phyloP scores from a whole-genome alignment of 177 flowering plant species.

The Vitis hybrid region DNA sequence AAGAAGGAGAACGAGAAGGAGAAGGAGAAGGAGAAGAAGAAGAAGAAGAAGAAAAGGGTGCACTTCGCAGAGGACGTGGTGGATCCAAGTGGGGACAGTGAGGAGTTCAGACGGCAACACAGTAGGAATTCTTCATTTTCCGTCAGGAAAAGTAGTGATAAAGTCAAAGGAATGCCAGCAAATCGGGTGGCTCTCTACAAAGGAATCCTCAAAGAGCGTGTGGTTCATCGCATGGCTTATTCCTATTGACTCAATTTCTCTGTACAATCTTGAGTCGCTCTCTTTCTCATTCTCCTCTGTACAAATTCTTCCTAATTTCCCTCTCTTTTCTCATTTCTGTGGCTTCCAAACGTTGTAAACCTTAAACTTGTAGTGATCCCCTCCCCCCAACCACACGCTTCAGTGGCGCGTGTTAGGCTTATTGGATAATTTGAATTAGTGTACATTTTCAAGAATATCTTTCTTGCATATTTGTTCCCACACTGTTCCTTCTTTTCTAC shows the following conservation, averaged over 20 bases:
- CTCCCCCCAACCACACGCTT: too few species aligned
- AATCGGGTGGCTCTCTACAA: conserved; percentile 75
- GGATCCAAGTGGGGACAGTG: conserved; percentile 59
- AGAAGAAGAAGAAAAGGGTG: conserved; percentile 59
- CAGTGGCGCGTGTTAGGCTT: too few species aligned
- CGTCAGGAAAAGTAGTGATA: background rate
- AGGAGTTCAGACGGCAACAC: conserved; percentile 43
- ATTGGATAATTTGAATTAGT: too few species aligned
- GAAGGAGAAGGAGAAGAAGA: conserved; percentile 47
- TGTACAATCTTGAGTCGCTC: background rate
- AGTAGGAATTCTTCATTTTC: background rate
- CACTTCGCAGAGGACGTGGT: conserved; percentile 74
- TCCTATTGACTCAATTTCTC: conserved; percentile 28
- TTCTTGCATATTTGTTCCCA: too few species aligned
- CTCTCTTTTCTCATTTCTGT: conserved; percentile 1
- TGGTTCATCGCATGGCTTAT: conserved; percentile 44
- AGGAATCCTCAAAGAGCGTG: conserved; percentile 73
- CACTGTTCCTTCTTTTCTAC: too few species aligned
- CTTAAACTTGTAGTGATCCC: background rate
- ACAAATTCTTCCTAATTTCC: background rate
- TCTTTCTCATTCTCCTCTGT: conserved; percentile 1
- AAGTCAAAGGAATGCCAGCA: conserved; percentile 51
- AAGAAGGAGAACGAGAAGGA: conserved; percentile 35
- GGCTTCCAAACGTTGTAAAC: background rate
- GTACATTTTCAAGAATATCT: too few species aligned